These are phyloP conservation scores for Penicillium flavigenum DNA, from an alignment of 495 filamentous ascomycete species.

Conservation along the genomic window DNA sequence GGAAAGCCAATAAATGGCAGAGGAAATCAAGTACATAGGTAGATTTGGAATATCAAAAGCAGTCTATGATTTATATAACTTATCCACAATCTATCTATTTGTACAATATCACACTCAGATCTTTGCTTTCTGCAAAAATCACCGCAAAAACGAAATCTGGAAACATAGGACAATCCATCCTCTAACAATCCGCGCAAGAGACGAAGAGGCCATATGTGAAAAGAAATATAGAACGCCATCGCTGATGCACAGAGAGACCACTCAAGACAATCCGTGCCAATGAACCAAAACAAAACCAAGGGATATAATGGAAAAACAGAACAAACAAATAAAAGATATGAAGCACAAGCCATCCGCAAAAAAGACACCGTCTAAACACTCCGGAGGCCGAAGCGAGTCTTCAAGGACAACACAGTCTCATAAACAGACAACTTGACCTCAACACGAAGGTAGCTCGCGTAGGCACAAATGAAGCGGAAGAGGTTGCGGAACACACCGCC, in stretches of 20 bases:
- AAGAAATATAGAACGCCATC: constrained; percentile 29
- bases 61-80: constrained; percentile 13
- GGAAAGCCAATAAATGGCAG: too few relatives aligned
- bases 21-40: too few relatives aligned
- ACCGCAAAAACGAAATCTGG: neutral
- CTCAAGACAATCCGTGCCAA: constrained; percentile 29
- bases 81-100: constrained; percentile 19
- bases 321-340: constrained; percentile 2
- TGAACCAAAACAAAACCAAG: constrained; percentile 17
- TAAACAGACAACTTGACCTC: constrained; percentile 63
- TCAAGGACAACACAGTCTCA: constrained; percentile 52
- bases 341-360: neutral
- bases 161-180: constrained; percentile 10
- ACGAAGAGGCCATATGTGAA: neutral
- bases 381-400: constrained; percentile 40
- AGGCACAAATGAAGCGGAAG: constrained; percentile 54
- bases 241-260: constrained; percentile 36
- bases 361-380: constrained; percentile 11
- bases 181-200: neutral
- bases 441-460: constrained; percentile 59
- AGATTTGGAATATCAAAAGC: neutral
- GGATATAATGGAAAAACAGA: constrained; percentile 10
- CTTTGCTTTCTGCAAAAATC: neutral
- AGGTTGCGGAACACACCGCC: constrained; percentile 62
- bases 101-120: constrained; percentile 5